Evolutionary conservation across 768 basidiomycete genomes (phyloP).

Genomic region (Termitomyces sp.): DNA sequence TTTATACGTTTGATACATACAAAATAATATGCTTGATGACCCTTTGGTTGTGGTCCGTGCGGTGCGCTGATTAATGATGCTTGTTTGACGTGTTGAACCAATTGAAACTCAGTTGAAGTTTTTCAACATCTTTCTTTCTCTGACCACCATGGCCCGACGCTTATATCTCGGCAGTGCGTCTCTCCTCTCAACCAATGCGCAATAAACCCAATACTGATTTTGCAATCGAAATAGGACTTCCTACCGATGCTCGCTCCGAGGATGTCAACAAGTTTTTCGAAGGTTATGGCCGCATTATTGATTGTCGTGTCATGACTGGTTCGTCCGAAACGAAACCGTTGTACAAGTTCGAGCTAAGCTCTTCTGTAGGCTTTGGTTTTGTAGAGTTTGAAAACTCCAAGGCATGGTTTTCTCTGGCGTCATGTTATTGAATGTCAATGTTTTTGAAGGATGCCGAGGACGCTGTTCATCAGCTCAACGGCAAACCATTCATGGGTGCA

Average conservation of each 20-base stretch:
- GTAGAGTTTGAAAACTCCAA: constrained; percentile 90
- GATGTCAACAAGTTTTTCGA: constrained; percentile 89
- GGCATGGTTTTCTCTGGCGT: constrained; percentile 31
- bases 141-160: constrained; percentile 71
- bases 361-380: constrained; percentile 81
- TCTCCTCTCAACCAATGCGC: constrained; percentile 12
- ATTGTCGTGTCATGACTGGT: constrained; percentile 96
- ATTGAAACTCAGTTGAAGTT: constrained; percentile 45
- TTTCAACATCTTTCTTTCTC: constrained; percentile 25
- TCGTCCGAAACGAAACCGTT: constrained; percentile 22
- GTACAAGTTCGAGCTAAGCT: constrained; percentile 17
- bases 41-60: constrained; percentile 3
- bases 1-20: background rate
- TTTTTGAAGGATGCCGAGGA: constrained; percentile 87
- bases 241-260: constrained; percentile 76
- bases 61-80: constrained; percentile 2
- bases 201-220: background rate
- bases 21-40: background rate
- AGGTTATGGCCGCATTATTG: constrained; percentile 82
- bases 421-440: constrained; percentile 9
- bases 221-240: constrained; percentile 53
- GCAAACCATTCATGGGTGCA: constrained; percentile 85
- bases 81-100: constrained; percentile 32
- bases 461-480: constrained; percentile 82
- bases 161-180: constrained; percentile 80